Base-by-base conservation (phyloP, 495 filamentous ascomycete genomes). In the Penicillium turbatum region DNA sequence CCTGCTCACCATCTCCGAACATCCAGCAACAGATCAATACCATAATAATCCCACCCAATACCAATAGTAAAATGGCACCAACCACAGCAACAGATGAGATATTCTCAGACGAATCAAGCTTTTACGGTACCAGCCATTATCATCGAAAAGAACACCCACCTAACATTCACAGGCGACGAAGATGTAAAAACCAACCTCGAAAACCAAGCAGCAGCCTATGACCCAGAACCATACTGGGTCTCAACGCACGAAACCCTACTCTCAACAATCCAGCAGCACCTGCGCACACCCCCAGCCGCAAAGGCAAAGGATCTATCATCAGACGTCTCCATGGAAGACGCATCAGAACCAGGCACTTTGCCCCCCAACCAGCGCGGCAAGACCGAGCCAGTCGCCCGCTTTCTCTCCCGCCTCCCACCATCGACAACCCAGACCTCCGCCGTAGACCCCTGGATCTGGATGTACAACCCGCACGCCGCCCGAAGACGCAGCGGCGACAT, bases 21-120 rank as follows among this genome's bases (percentile, higher is more conserved):
- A 46, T 9, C 12, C 15, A 13, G 16, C 39, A 40, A 40, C 6
- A 19, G 15, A 13, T n/a, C 41, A n/a, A 11, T 9, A 15, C 1
- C 16, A 44, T 13, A 37, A 26, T 44, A 29, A 17, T 19, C 6
- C 17, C 29, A 41, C 13, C 37, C 19, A 29, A 7, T 24, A n/a
- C 16, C 2, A 8, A 29, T 24, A 15, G 41, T 19, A 43, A 15
- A 1, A 64, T 59, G 55, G 8, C 51, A 13, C 16, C 38, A 24
- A 48, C 12, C 21, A 37, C 19, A 15, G 47, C 38, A 48, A 21
- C 27, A 4, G 64, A 63, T 13, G 50, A 56, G 15, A 45, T 72
- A 7, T 56, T 85, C 49, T 85, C 82, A n/a, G 84, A 84, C 36
- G 83, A 88, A 31, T 88, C 86, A 5, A 85, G 86, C 55, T 88